Evolutionary conservation across 345 rosid species (phyloP).

Genomic region (Salix brachista): DNA sequence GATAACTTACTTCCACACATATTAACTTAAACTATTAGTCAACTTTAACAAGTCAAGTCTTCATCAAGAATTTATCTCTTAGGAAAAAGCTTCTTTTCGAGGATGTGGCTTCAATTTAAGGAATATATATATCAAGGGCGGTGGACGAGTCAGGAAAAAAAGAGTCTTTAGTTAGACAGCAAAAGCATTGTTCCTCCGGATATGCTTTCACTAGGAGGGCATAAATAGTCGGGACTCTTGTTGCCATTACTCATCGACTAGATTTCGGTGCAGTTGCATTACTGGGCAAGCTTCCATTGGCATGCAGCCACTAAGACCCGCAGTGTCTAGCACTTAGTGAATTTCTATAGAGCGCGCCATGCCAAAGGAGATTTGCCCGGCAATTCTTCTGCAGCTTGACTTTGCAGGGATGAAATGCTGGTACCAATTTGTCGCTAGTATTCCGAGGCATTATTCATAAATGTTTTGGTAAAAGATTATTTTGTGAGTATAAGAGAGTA

Average conservation of each 20-base stretch:
- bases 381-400: slow-evolving; percentile 37
- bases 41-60: not conserved
- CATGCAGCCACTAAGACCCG: slow-evolving; percentile 25
- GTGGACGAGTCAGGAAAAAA: not conserved
- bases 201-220: slow-evolving; percentile 25
- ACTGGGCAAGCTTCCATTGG: slow-evolving; percentile 45
- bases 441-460: not conserved
- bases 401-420: not conserved
- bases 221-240: slow-evolving; percentile 20
- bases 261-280: slow-evolving; percentile 32
- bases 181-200: slow-evolving; percentile 34
- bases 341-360: slow-evolving; percentile 14
- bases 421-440: not conserved
- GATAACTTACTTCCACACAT: too few species aligned
- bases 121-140: slow-evolving; percentile 13
- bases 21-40: not conserved
- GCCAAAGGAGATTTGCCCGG: slow-evolving; percentile 58
- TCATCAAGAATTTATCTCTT: not conserved
- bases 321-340: not conserved
- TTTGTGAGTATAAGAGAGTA: too few species aligned
- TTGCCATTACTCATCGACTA: not conserved
- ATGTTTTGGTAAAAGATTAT: not conserved
- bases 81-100: not conserved
- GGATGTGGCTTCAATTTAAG: not conserved
- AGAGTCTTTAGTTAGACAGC: not conserved